A percentile compares a stretch with the other conserved stretches of the same genome.
Conservation (phyloP, 345 rosid species). For the Populus pruinosa region DNA sequence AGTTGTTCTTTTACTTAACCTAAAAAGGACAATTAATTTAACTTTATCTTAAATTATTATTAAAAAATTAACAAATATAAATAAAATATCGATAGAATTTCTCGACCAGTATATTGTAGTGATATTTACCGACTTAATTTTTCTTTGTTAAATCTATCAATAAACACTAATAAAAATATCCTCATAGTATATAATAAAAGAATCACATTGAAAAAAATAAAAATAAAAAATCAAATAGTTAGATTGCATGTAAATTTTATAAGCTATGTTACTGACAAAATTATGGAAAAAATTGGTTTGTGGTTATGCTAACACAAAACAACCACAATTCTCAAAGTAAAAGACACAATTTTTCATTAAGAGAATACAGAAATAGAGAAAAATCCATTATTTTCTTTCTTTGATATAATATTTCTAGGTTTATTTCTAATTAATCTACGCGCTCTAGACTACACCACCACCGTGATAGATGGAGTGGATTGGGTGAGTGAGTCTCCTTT, state of each 20-base stretch:
- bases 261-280: too few species aligned
- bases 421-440: too few species aligned
- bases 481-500: not conserved
- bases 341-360: too few species aligned
- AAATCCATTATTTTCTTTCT: not conserved
- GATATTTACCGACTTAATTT: fast-evolving
- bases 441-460: not conserved
- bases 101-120: fast-evolving
- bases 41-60: fast-evolving
- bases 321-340: too few species aligned
- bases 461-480: not conserved
- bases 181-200: fast-evolving
- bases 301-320: fast-evolving
- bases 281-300: fast-evolving
- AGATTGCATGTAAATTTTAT: fast-evolving
- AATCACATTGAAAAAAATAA: too few species aligned
- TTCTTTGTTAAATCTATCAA: fast-evolving
- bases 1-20: too few species aligned
- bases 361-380: too few species aligned
- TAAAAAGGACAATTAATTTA: too few species aligned
- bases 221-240: too few species aligned
- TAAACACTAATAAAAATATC: fast-evolving
- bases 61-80: too few species aligned
- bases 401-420: not conserved
- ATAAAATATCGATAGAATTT: too few species aligned